Base-by-base conservation (phyloP, 768 basidiomycete genomes). In the Cystofilobasidium macerans region DNA sequence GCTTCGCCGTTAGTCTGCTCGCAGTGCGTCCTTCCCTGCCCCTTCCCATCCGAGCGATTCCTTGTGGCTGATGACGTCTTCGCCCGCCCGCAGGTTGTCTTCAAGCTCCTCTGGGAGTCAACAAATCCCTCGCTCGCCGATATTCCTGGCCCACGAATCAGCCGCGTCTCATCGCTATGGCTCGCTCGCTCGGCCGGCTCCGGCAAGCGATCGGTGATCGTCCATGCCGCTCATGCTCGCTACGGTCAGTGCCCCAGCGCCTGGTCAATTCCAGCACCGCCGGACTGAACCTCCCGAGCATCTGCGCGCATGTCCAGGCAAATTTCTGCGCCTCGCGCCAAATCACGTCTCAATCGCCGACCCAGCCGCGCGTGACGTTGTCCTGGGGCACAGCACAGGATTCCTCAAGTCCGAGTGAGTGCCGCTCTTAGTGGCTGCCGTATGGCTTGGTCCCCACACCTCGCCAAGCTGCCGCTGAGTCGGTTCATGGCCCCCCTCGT, bases 371-470 rank as follows among this genome's bases (percentile, higher is more conserved):
- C 81, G 92, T 18, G 79, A 79, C 43, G 73, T 84, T 65, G 80
- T 93, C 18, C 91, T 91, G 71, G 89, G 84, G 0, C 89, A 85
- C 69, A 88, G 88, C 5, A 89, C 84, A 64, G 89, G 89, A n/a
- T 82, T 86, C 7, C 80, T 86, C 64, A 91, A 90, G 72, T 82
- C 85, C 20, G 73, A 81, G n/a, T 89, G 33, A 11, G 58, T 60
- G 26, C 8, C 14, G 28, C 30, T n/a, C 38, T 33, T 35, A 28
- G n/a, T 22, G 3, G 16, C 22, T 33, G n/a, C n/a, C n/a, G n/a
- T n/a, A n/a, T n/a, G n/a, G n/a, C n/a, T n/a, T n/a, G n/a, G n/a
- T n/a, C n/a, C n/a, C n/a, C n/a, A n/a, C n/a, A n/a, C n/a, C n/a
- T n/a, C n/a, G n/a, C n/a, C n/a, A n/a, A n/a, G n/a, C n/a, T n/a